Evolutionary conservation across 768 basidiomycete genomes (phyloP).

Genomic region (Cantharellus cinnabarinus): DNA sequence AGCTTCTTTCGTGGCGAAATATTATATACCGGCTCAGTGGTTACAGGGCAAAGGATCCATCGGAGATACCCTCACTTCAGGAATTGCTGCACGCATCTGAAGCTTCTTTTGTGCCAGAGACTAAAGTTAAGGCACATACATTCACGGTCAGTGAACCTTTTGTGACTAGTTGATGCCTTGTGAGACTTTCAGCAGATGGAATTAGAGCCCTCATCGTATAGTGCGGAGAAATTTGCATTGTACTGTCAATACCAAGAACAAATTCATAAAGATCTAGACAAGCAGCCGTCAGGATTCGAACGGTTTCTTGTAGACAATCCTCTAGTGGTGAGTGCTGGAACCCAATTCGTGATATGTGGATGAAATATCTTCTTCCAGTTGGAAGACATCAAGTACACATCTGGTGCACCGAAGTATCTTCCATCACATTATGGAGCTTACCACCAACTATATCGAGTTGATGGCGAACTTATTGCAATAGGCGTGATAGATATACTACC

Average conservation of each 20-base stretch:
- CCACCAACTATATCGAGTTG: conserved; percentile 72
- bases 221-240: conserved; percentile 60
- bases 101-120: conserved; percentile 12
- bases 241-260: conserved; percentile 57
- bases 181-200: conserved; percentile 28
- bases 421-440: conserved; percentile 77
- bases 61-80: conserved; percentile 16
- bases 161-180: neutral
- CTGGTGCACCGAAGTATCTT: conserved; percentile 27
- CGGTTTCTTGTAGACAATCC: conserved; percentile 68
- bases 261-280: conserved; percentile 51
- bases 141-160: conserved; percentile 35
- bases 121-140: conserved; percentile 22
- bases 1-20: conserved; percentile 5
- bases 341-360: neutral
- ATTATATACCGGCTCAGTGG: conserved; percentile 8
- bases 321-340: conserved; percentile 30
- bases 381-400: conserved; percentile 1
- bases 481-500: conserved; percentile 84
- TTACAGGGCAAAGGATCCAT: conserved; percentile 3
- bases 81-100: conserved; percentile 40
- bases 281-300: conserved; percentile 32
- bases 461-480: conserved; percentile 66
- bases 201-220: conserved; percentile 58
- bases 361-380: neutral